Evolutionary conservation across 2,329 filamentous ascomycete species (phyloP).

Genomic region (Cercospora janseana): DNA sequence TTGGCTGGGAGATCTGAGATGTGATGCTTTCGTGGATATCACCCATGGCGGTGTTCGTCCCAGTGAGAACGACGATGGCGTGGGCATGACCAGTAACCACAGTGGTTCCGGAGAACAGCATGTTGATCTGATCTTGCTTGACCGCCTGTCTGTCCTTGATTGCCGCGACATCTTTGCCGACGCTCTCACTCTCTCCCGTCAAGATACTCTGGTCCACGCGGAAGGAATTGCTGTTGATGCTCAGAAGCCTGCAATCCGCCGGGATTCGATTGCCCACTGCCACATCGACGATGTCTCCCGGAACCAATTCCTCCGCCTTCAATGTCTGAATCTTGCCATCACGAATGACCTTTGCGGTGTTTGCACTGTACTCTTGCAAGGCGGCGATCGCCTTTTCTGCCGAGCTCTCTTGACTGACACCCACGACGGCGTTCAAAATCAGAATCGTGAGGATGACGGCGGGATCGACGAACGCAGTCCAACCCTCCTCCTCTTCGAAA

Average conservation of each 20-base stretch:
- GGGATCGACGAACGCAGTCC: constrained; percentile 96
- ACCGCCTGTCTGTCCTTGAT: constrained; percentile 81
- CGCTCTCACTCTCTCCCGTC: constrained; percentile 96
- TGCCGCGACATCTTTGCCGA: constrained; percentile 72
- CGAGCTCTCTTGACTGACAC: constrained; percentile 97
- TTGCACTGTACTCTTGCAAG: constrained; percentile 97
- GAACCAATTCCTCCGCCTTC: constrained; percentile 95
- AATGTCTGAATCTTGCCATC: constrained; percentile 76
- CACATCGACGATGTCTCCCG: constrained; percentile 86
- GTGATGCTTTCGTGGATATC: constrained; percentile 99
- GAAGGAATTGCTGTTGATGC: constrained; percentile 96
- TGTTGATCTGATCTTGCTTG: constrained; percentile 96
- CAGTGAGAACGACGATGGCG: constrained; percentile 87
- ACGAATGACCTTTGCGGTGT: constrained; percentile 90
- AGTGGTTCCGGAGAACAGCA: constrained; percentile 97
- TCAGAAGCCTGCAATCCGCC: constrained; percentile 85
- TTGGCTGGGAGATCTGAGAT: constrained; percentile 95
- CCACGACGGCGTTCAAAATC: constrained; percentile 93
- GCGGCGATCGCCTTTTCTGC: constrained; percentile 98
- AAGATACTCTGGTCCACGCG: constrained; percentile 94
- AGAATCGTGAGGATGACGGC: constrained; percentile 95
- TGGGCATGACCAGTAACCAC: constrained; percentile 92
- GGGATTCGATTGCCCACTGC: constrained; percentile 90
- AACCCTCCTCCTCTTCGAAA: constrained; percentile 89
- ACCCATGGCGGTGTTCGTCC: constrained; percentile 87